Conservation (phyloP, 164 flowering plant genomes). For the Nelumbo lutea region DNA sequence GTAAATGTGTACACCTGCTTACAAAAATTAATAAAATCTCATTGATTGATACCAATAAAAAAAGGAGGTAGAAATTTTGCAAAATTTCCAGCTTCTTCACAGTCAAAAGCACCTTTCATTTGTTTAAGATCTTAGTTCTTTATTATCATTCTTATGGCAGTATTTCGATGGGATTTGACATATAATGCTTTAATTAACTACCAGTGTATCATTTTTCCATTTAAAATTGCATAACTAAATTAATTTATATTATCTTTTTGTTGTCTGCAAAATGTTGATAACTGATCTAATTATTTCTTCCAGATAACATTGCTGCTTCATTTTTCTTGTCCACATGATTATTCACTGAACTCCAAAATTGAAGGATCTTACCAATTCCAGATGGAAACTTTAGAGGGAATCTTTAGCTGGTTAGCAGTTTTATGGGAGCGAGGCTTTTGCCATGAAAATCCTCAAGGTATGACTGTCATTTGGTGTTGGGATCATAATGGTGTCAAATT, state of each 20-base stretch:
- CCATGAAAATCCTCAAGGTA: slow-evolving; percentile 97
- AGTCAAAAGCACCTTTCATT: too few species aligned
- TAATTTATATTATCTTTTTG: background rate
- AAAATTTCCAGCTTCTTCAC: too few species aligned
- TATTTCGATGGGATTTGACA: background rate
- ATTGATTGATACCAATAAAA: too few species aligned
- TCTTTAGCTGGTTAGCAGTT: slow-evolving; percentile 69
- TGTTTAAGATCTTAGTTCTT: too few species aligned
- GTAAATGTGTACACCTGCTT: too few species aligned
- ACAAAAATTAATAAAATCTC: too few species aligned
- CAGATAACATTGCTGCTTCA: slow-evolving; percentile 67
- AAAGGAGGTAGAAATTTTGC: too few species aligned
- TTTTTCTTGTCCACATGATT: slow-evolving; percentile 23
- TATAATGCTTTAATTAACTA: background rate
- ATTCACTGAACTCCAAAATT: slow-evolving; percentile 18
- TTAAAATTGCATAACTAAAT: background rate
- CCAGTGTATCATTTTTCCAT: background rate
- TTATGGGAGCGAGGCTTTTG: slow-evolving; percentile 84
- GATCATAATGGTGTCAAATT: background rate
- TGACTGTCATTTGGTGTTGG: background rate
- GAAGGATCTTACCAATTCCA: slow-evolving; percentile 28
- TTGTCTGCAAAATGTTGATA: background rate
- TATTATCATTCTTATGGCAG: background rate
- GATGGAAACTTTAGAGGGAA: slow-evolving; percentile 39
- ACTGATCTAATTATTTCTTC: slow-evolving; percentile 4